Evolutionary conservation across 2,329 filamentous ascomycete species (phyloP).

Genomic region (Madurella mycetomatis): DNA sequence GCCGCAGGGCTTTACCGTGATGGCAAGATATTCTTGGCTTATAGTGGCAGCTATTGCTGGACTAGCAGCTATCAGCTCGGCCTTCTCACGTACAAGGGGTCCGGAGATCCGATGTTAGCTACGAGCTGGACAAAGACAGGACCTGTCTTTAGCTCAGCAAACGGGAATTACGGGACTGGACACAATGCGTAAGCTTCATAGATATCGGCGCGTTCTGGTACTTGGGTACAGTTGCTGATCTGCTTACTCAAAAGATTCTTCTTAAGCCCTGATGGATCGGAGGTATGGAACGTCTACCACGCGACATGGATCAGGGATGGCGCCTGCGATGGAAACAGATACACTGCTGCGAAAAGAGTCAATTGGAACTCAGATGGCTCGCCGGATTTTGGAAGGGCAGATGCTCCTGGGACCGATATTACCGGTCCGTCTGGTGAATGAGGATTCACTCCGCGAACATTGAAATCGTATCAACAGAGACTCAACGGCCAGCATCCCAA

Average conservation of each 20-base stretch:
- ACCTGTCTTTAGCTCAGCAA: conserved; percentile 47
- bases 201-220: not conserved
- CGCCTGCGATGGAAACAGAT: conserved; percentile 49
- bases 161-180: conserved; percentile 54
- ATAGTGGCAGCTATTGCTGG: conserved; percentile 55
- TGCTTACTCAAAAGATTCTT: conserved; percentile 44
- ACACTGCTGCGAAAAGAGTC: conserved; percentile 50
- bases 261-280: conserved; percentile 47
- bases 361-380: conserved; percentile 47
- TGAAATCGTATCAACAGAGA: too few relatives aligned
- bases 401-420: not conserved
- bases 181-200: conserved; percentile 37
- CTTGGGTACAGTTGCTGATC: not conserved
- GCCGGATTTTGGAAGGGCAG: conserved; percentile 44
- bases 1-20: conserved; percentile 49
- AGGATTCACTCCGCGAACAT: not conserved
- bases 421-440: conserved; percentile 12
- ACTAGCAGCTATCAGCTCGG: conserved; percentile 51
- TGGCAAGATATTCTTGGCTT: conserved; percentile 49
- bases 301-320: conserved; percentile 46
- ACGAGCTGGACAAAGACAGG: conserved; percentile 49
- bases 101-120: conserved; percentile 40
- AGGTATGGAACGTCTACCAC: conserved; percentile 55
- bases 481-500: too few relatives aligned
- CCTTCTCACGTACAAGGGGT: conserved; percentile 49